Conservation (phyloP, 2,329 filamentous ascomycete species). For the Colletotrichum falcatum region DNA sequence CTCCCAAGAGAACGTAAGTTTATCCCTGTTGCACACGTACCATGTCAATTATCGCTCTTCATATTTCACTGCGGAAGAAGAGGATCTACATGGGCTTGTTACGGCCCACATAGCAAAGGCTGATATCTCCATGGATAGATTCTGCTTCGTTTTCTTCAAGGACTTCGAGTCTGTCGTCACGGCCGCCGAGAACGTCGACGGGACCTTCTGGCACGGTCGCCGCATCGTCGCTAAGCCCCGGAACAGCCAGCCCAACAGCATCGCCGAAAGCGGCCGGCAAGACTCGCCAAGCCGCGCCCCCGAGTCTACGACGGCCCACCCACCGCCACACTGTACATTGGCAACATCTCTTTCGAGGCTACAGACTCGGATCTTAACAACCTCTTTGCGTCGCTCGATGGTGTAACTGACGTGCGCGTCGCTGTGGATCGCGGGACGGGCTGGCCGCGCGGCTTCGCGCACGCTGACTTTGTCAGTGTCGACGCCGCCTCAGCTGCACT, state of each 20-base stretch:
- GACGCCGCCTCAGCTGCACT: constrained; percentile 72
- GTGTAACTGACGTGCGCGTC: constrained; percentile 81
- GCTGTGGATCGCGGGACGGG: constrained; percentile 86
- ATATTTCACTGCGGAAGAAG: not conserved
- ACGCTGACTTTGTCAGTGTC: constrained; percentile 81
- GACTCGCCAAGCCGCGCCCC: too few relatives aligned
- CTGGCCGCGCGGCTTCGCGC: constrained; percentile 84
- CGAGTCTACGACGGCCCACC: constrained; percentile 15
- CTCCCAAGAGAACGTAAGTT: constrained; percentile 23
- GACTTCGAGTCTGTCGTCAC: constrained; percentile 1
- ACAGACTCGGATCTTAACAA: constrained; percentile 85
- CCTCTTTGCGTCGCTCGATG: constrained; percentile 77
- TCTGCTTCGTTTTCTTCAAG: constrained; percentile 34
- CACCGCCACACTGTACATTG: constrained; percentile 76
- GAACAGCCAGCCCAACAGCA: not conserved
- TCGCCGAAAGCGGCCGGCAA: too few relatives aligned
- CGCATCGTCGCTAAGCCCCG: constrained; percentile 32
- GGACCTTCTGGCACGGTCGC: constrained; percentile 42
- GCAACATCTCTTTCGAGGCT: constrained; percentile 89
- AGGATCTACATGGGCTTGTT: not conserved
- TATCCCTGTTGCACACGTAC: not conserved
- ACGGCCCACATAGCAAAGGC: too few relatives aligned
- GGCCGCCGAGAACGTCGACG: constrained; percentile 36
- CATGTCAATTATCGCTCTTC: too few relatives aligned
- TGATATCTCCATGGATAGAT: constrained; percentile 12